A percentile compares a stretch with the other conserved stretches of the same genome.
These are phyloP conservation scores for Periconia sp. DNA, from an alignment of 2,329 filamentous ascomycete species.

Conservation along the genomic window DNA sequence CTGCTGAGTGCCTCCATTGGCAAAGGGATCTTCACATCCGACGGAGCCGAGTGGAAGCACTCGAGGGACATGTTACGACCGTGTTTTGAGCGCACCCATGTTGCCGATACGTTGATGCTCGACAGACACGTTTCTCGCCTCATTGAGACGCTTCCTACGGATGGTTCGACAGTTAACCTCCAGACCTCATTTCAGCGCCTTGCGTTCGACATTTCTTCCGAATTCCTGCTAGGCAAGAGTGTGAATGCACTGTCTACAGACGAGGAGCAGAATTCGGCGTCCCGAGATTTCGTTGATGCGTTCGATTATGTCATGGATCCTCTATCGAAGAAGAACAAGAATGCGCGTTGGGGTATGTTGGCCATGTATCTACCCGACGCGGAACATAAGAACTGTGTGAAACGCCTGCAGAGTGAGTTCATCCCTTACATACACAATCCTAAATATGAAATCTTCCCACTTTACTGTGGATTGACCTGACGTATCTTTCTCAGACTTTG, in stretches of 20 bases:
- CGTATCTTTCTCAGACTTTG: conserved; percentile 71
- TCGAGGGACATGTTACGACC: conserved; percentile 30
- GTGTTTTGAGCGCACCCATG: conserved; percentile 26
- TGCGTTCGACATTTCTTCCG: conserved; percentile 26
- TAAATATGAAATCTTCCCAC: too few species aligned
- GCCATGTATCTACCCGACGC: conserved; percentile 17
- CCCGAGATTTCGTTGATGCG: conserved; percentile 19
- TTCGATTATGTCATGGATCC: conserved; percentile 26
- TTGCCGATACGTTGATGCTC: conserved; percentile 22
- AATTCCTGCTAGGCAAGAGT: conserved; percentile 30
- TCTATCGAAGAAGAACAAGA: conserved; percentile 7
- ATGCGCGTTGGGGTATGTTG: conserved; percentile 14
- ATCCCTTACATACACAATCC: too few species aligned
- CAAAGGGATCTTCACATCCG: conserved; percentile 27
- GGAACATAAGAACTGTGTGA: conserved; percentile 16
- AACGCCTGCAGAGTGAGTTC: conserved; percentile 19
- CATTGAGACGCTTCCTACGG: conserved; percentile 20
- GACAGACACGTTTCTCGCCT: conserved; percentile 24
- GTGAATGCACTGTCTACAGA: conserved; percentile 12
- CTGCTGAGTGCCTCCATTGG: conserved; percentile 18
- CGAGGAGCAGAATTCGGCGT: conserved; percentile 3
- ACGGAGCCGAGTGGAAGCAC: conserved; percentile 30
- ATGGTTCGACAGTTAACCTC: conserved; percentile 25
- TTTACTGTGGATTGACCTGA: conserved; percentile 52
- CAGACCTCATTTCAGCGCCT: conserved; percentile 28